phyloP scores from a whole-genome alignment of 768 basidiomycete species.

The Ephemerocybe angulata region DNA sequence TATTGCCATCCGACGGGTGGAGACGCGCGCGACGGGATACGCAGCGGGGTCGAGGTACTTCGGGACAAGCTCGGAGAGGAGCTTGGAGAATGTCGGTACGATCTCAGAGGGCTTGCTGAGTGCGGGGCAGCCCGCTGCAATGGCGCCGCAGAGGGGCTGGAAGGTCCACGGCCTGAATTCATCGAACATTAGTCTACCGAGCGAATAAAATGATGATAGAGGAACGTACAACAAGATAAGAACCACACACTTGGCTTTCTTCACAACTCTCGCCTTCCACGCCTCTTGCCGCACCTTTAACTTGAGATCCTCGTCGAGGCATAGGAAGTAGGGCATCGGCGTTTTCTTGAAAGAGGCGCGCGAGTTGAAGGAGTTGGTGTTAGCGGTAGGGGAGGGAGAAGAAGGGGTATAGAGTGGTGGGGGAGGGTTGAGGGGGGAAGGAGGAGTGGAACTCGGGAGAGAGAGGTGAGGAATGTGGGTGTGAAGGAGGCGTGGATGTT shows the following conservation, averaged over 20 bases:
- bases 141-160: conserved; percentile 64
- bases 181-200: not conserved
- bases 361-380: conserved; percentile 61
- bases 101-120: conserved; percentile 68
- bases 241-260: conserved; percentile 57
- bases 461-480: not conserved
- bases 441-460: too few relatives aligned
- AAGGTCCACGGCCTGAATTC: conserved; percentile 60
- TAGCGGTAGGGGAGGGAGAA: conserved; percentile 53
- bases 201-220: too few relatives aligned
- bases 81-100: conserved; percentile 41
- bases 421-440: not conserved
- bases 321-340: conserved; percentile 46
- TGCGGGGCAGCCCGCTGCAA: conserved; percentile 69
- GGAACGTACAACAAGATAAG: conserved; percentile 60
- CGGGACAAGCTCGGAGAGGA: conserved; percentile 53
- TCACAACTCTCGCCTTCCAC: conserved; percentile 53
- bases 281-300: conserved; percentile 41
- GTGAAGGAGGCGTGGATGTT: not conserved
- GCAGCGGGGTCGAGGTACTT: conserved; percentile 46
- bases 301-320: conserved; percentile 41
- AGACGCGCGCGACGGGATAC: conserved; percentile 43
- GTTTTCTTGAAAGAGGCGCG: conserved; percentile 60
- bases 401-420: conserved; percentile 7
- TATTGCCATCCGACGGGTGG: too few relatives aligned